These are phyloP conservation scores for Mortierella hygrophila DNA, from an alignment of 192 early-diverging fungal genomes.

Conservation along the genomic window DNA sequence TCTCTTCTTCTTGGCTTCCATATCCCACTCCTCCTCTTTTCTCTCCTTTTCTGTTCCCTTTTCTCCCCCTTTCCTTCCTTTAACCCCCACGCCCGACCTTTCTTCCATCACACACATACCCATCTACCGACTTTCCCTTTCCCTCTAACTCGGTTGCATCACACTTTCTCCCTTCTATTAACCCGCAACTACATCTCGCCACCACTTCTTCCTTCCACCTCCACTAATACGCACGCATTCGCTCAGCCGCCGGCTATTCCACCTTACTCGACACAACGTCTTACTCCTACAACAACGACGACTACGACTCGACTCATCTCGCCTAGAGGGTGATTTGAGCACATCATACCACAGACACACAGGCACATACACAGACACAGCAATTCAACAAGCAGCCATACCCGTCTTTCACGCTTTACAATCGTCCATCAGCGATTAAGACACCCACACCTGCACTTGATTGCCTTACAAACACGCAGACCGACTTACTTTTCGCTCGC, in stretches of 20 bases:
- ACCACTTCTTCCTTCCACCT: not conserved
- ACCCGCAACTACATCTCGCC: not conserved
- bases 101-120: not conserved
- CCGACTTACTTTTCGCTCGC: not conserved
- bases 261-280: not conserved
- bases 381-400: not conserved
- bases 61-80: not conserved
- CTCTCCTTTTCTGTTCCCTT: constrained; percentile 5
- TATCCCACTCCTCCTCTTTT: constrained; percentile 7
- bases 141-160: not conserved
- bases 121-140: not conserved
- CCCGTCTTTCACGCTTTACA: not conserved
- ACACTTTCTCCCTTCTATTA: not conserved
- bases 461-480: not conserved
- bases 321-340: not conserved
- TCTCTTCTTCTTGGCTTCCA: not conserved
- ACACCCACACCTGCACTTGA: not conserved
- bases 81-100: not conserved
- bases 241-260: not conserved
- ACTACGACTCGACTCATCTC: not conserved
- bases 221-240: not conserved
- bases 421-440: not conserved
- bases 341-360: not conserved
- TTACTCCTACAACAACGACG: not conserved
- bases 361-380: not conserved